Evolutionary conservation across 2,329 filamentous ascomycete genomes (phyloP).

Genomic region (Eutypella sp.): DNA sequence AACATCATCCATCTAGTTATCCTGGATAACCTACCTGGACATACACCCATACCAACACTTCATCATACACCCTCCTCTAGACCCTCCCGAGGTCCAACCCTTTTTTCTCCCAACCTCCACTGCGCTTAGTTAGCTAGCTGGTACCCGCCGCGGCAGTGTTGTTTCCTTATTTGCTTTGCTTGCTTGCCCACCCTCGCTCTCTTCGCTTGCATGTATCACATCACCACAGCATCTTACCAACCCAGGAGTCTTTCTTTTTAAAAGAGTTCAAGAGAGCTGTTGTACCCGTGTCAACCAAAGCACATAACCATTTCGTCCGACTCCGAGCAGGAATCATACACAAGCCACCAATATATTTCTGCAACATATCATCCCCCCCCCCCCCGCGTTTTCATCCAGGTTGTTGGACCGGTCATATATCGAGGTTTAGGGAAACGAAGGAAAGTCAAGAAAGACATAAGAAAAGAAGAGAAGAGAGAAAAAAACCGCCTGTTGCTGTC

Average conservation of each 20-base stretch:
- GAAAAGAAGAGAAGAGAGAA: too few relatives aligned
- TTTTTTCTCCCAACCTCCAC: background rate
- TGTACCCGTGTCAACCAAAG: background rate
- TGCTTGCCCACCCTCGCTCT: background rate
- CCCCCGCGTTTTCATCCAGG: background rate
- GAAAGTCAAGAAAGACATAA: too few relatives aligned
- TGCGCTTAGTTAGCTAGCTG: background rate
- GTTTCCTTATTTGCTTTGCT: background rate
- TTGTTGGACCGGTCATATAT: background rate
- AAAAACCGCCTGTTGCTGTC: too few relatives aligned
- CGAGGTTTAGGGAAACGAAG: too few relatives aligned
- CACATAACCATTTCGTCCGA: background rate
- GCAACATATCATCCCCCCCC: too few relatives aligned
- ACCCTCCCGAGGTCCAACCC: background rate
- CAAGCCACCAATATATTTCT: background rate
- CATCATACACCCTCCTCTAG: too few relatives aligned
- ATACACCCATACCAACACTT: background rate
- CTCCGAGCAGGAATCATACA: background rate
- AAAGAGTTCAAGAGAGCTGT: background rate
- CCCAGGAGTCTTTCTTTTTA: background rate
- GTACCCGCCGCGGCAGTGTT: too few relatives aligned
- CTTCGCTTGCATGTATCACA: background rate
- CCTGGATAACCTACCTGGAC: background rate
- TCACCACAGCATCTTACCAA: background rate
- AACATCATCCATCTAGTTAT: too few relatives aligned